Percentiles rank a stretch among this genome's conserved stretches.
These are phyloP conservation scores for Liriodendron chinense DNA, from an alignment of 164 flowering plant species.

Conservation along the genomic window DNA sequence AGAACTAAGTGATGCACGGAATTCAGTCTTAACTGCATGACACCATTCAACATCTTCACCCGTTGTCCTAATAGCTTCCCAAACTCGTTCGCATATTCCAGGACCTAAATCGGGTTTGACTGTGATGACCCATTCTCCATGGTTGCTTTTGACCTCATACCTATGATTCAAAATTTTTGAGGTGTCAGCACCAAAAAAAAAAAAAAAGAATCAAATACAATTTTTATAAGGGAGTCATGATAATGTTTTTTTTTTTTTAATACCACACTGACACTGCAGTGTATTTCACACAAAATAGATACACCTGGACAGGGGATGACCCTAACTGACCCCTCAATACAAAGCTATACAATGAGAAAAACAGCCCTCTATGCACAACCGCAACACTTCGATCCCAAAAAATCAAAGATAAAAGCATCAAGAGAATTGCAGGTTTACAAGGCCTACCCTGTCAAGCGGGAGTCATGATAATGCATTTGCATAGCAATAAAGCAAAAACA, in stretches of 20 bases:
- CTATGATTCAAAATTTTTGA: slow-evolving; percentile 35
- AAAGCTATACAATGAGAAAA: too few species aligned
- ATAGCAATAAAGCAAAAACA: neutral
- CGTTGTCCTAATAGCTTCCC: slow-evolving; percentile 63
- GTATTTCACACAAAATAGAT: too few species aligned
- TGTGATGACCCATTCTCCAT: slow-evolving; percentile 71
- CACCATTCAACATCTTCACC: slow-evolving; percentile 50
- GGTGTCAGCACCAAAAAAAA: neutral
- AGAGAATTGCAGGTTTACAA: too few species aligned
- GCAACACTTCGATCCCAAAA: too few species aligned
- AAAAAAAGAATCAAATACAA: neutral
- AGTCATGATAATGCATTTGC: neutral
- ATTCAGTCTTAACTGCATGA: slow-evolving; percentile 44
- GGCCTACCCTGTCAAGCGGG: neutral
- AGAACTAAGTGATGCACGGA: slow-evolving; percentile 54
- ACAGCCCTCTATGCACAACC: too few species aligned
- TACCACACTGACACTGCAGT: too few species aligned
- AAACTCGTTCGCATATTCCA: slow-evolving; percentile 65
- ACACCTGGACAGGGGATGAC: too few species aligned
- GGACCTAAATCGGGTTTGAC: slow-evolving; percentile 80
- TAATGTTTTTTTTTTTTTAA: too few species aligned
- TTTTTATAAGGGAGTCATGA: neutral
- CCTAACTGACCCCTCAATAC: too few species aligned
- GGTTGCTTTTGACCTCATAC: slow-evolving; percentile 86
- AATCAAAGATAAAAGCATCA: neutral